Conservation (phyloP, 2,329 filamentous ascomycete genomes). For the Cladosporium sp. region DNA sequence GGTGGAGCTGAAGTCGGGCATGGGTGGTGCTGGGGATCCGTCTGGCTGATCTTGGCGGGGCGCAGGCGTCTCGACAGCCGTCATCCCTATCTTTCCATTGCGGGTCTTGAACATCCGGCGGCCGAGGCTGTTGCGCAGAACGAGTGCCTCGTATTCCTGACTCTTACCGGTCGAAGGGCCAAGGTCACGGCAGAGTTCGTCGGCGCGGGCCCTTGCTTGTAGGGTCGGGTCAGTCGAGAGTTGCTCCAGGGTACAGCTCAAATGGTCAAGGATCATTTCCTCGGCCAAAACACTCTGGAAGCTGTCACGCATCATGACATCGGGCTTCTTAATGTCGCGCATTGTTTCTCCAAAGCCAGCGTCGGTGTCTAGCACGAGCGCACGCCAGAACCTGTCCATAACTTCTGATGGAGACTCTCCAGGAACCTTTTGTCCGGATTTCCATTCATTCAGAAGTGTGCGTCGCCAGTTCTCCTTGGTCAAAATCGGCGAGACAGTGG, state of each 20-base stretch:
- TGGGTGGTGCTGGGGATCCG: neutral
- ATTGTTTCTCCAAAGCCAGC: neutral
- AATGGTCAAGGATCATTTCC: slow-evolving; percentile 2
- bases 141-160: neutral
- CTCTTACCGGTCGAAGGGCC: neutral
- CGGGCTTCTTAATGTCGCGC: neutral
- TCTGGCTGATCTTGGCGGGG: neutral
- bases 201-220: neutral
- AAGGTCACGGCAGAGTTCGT: neutral
- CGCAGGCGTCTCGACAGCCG: neutral
- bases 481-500: slow-evolving; percentile 1
- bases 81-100: slow-evolving; percentile 7
- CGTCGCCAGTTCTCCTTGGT: slow-evolving; percentile 5
- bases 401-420: neutral
- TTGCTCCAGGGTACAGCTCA: slow-evolving; percentile 9
- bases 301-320: neutral
- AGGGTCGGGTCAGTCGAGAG: neutral
- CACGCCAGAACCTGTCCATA: slow-evolving; percentile 4
- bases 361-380: slow-evolving; percentile 1
- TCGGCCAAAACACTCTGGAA: slow-evolving; percentile 8
- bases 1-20: neutral
- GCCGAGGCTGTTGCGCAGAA: slow-evolving; percentile 4
- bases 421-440: neutral
- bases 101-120: slow-evolving; percentile 2
- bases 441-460: neutral